Evolutionary conservation across 139 green algal species (phyloP), one percentile per base, ranked within the genome.

Genomic region (Edaphochlamys debaryana): DNA sequence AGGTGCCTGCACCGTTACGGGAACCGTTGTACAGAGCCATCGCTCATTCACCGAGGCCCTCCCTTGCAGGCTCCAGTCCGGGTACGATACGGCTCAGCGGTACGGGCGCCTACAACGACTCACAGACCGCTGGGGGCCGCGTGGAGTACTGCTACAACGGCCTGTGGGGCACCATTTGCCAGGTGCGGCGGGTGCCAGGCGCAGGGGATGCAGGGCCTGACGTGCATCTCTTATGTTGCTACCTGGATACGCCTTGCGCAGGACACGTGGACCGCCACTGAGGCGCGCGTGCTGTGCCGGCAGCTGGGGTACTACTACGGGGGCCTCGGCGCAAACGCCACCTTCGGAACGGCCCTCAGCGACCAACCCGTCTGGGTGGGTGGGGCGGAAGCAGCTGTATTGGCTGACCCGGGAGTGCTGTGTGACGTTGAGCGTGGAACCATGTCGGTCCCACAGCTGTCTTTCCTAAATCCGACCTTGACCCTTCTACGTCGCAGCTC

Each of bases 121-220:
- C 56, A 0, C 27, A 13, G 15, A 40, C 58, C 25, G 74, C 58
- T 1, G 74, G 74, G 8, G 74, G 74, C 3, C 74, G 74, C n/a
- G 56, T 80, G 29, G 74, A 80, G 58, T 80, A 38, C 38, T 80
- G 74, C 56, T 80, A 71, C 74, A 70, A 69, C n/a, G 74, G 74
- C 30, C 30, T 45, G 29, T 80, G 74, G 74, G 74, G 74, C 9
- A 71, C 74, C 8, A 0, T 80, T 0, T 80, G 74, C 27, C 40
- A 70, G 74, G 74, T 80, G 29, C 3, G 74, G 8, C 19, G 56
- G 27, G 27, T 9, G 50, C 25, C 6, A 58, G 11, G 15, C 48
- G 48, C 48, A 15, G 11, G 48, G 48, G 11, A 15, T 11, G 48
- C 48, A 23, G 11, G 48, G 48, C 54, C 11, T 63, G 54, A 8